A percentile compares a stretch with the other conserved stretches of the same genome.
These are phyloP conservation scores for Lobosporangium transversale DNA, from an alignment of 192 early-diverging fungal genomes.

Conservation along the genomic window DNA sequence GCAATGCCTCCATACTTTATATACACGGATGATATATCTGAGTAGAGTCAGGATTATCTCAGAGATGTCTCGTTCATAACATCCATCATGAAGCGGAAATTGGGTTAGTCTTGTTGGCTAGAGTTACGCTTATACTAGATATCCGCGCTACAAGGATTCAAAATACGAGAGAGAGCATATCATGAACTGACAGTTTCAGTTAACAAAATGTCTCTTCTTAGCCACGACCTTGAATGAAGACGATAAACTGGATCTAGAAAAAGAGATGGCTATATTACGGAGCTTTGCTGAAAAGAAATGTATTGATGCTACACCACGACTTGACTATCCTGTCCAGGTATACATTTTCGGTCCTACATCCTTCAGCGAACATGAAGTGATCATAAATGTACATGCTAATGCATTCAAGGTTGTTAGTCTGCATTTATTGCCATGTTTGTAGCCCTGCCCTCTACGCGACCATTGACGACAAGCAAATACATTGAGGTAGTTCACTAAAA, in stretches of 20 bases:
- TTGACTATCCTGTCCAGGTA: conserved; percentile 35
- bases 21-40: no score
- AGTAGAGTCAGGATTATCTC: conserved; percentile 21
- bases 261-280: conserved; percentile 19
- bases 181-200: background rate
- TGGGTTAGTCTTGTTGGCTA: conserved; percentile 20
- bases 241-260: conserved; percentile 13
- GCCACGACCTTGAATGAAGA: conserved; percentile 23
- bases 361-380: background rate
- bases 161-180: background rate
- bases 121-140: no score
- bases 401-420: conserved; percentile 2
- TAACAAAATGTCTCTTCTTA: conserved; percentile 5
- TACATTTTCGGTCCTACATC: background rate
- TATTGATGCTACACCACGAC: background rate
- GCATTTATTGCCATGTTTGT: conserved; percentile 34
- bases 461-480: conserved; percentile 21
- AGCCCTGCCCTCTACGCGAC: conserved; percentile 15
- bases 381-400: background rate
- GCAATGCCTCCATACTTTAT: no score
- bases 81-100: conserved; percentile 18
- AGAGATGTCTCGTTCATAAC: conserved; percentile 24
- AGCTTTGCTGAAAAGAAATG: conserved; percentile 32
- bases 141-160: background rate
- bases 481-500: conserved; percentile 25